A percentile compares a stretch with the other conserved stretches of the same genome.
Evolutionary conservation across 371 early-diverging fungal species (phyloP).

Genomic region (Syncephalis plumigaleata): DNA sequence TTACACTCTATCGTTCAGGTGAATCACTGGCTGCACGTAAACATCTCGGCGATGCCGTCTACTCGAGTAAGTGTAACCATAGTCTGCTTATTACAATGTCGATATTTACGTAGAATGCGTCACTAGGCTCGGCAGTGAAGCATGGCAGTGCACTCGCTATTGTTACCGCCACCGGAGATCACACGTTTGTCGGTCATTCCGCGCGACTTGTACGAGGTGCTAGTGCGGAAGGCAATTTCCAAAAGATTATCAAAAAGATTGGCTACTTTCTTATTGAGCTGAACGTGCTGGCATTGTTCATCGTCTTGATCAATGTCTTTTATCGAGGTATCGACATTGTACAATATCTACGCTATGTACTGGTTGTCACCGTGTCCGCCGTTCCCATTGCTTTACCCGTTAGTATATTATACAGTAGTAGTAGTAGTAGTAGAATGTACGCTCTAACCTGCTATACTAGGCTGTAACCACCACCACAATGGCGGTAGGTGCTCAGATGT

Average conservation of each 20-base stretch:
- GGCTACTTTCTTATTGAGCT: conserved; percentile 14
- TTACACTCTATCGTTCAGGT: conserved; percentile 3
- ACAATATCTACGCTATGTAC: conserved; percentile 2
- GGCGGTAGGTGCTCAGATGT: conserved; percentile 81
- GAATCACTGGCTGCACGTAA: conserved; percentile 77
- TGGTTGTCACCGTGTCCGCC: conserved; percentile 77
- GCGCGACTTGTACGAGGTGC: conserved; percentile 78
- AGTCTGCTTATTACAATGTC: too few species aligned
- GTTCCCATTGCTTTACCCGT: conserved; percentile 88
- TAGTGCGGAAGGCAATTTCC: conserved; percentile 60
- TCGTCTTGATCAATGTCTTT: neutral
- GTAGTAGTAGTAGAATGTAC: too few species aligned
- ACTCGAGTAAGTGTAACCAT: conserved; percentile 28
- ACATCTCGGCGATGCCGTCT: conserved; percentile 56
- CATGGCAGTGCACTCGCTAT: conserved; percentile 74
- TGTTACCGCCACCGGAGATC: conserved; percentile 69
- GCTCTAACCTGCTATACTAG: too few species aligned
- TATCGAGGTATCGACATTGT: conserved; percentile 1
- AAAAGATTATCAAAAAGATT: conserved; percentile 66
- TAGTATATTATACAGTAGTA: too few species aligned
- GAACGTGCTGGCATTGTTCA: neutral
- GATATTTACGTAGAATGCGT: too few species aligned
- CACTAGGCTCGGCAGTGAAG: conserved; percentile 45
- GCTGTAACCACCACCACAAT: conserved; percentile 88
- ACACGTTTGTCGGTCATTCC: conserved; percentile 85